phyloP scores from a whole-genome alignment of 768 basidiomycete species.

The Leucosporidium yakuticum region DNA sequence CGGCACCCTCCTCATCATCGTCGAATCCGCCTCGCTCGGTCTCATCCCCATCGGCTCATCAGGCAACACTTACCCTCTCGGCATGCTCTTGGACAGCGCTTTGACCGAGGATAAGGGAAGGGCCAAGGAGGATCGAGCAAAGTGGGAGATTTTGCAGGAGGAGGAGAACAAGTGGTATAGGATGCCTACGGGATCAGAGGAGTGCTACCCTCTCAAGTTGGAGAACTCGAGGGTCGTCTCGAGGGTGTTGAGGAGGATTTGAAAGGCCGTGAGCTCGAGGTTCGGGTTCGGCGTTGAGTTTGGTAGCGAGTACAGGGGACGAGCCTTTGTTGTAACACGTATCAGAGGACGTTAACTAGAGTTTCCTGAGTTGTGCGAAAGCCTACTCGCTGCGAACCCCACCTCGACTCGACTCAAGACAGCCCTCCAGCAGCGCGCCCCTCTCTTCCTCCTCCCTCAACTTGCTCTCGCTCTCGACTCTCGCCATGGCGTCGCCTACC shows the following conservation, averaged over 20 bases:
- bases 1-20: slow-evolving; percentile 33
- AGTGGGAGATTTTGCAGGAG: slow-evolving; percentile 20
- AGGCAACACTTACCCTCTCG: slow-evolving; percentile 30
- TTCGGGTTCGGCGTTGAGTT: too few relatives aligned
- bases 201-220: slow-evolving; percentile 34
- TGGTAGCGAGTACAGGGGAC: too few relatives aligned
- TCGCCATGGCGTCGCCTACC: too few relatives aligned
- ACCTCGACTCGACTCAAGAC: too few relatives aligned
- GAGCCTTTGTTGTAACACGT: too few relatives aligned
- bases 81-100: slow-evolving; percentile 26
- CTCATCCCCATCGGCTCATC: slow-evolving; percentile 24
- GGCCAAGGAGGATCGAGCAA: background rate
- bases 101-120: slow-evolving; percentile 5
- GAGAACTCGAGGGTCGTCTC: slow-evolving; percentile 34
- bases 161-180: slow-evolving; percentile 34
- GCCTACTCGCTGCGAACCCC: too few relatives aligned
- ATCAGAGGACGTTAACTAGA: too few relatives aligned
- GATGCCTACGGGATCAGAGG: slow-evolving; percentile 16
- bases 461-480: too few relatives aligned
- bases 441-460: too few relatives aligned
- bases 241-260: background rate
- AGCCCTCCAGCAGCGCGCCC: too few relatives aligned
- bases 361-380: too few relatives aligned
- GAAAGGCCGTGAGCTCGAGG: too few relatives aligned
- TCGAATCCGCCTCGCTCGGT: slow-evolving; percentile 33